A percentile compares a stretch with the other conserved stretches of the same genome.
These are phyloP conservation scores for Alternaria sp. DNA, from an alignment of 2,329 filamentous ascomycete species.

Conservation along the genomic window DNA sequence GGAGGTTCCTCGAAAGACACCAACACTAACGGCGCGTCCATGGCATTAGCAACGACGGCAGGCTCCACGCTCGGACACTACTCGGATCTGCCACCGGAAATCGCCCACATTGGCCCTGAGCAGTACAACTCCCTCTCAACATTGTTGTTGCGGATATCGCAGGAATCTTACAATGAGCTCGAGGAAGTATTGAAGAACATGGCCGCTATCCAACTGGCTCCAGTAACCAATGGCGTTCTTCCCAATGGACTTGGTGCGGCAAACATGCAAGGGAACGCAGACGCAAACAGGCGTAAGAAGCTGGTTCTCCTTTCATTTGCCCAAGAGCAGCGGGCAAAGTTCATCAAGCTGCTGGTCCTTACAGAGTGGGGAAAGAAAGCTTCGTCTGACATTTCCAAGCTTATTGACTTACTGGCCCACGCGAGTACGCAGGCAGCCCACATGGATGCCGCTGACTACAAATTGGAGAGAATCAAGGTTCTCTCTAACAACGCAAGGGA, in stretches of 20 bases:
- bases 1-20: constrained; percentile 18
- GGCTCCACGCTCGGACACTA: constrained; percentile 29
- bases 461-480: constrained; percentile 74
- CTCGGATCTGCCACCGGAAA: constrained; percentile 58
- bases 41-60: constrained; percentile 17
- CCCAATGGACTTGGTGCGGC: constrained; percentile 50
- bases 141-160: constrained; percentile 80
- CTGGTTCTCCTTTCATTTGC: constrained; percentile 77
- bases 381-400: constrained; percentile 77
- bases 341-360: constrained; percentile 91
- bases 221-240: constrained; percentile 59
- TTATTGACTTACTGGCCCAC: constrained; percentile 87
- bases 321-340: constrained; percentile 81
- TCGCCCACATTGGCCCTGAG: constrained; percentile 74
- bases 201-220: constrained; percentile 70
- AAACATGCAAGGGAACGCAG: constrained; percentile 41
- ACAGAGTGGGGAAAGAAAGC: constrained; percentile 80
- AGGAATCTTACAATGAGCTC: constrained; percentile 83
- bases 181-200: constrained; percentile 74
- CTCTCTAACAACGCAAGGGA: constrained; percentile 77
- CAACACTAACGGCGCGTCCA: constrained; percentile 28
- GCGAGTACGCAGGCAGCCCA: constrained; percentile 56
- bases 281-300: constrained; percentile 69
- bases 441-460: constrained; percentile 61
- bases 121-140: constrained; percentile 78